Percentiles rank a stretch among this genome's conserved stretches.
phyloP scores from a whole-genome alignment of 2,329 filamentous ascomycete genomes.

The Cyanodermella asteris region DNA sequence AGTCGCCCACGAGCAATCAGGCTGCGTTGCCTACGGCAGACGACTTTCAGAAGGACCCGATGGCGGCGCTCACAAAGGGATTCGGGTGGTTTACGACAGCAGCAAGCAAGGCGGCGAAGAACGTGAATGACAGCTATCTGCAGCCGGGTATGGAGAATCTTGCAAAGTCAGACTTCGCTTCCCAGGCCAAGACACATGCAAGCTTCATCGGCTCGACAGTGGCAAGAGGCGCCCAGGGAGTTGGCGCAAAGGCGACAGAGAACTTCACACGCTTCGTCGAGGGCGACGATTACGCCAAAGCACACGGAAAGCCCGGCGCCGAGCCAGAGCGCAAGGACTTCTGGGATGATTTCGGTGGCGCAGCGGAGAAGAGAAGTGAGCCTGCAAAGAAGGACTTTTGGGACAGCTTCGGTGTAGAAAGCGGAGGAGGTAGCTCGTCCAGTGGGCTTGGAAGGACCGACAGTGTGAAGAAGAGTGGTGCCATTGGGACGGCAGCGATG shows the following conservation, averaged over 20 bases:
- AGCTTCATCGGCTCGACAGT: constrained; percentile 30
- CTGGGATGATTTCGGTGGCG: constrained; percentile 72
- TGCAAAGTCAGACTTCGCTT: constrained; percentile 57
- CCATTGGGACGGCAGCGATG: constrained; percentile 43
- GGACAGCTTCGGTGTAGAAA: too few relatives aligned
- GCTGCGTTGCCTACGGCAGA: constrained; percentile 45
- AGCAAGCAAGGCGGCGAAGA: constrained; percentile 76
- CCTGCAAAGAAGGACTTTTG: constrained; percentile 6
- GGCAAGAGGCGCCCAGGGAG: constrained; percentile 39
- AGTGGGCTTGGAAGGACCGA: constrained; percentile 11
- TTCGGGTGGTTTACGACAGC: constrained; percentile 86
- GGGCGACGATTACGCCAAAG: constrained; percentile 12
- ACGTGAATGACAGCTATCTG: constrained; percentile 74
- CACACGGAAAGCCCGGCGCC: constrained; percentile 18
- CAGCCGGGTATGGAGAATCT: constrained; percentile 85
- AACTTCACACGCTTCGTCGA: constrained; percentile 77
- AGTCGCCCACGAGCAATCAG: constrained; percentile 22
- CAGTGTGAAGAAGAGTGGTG: constrained; percentile 17
- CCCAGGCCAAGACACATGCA: constrained; percentile 39
- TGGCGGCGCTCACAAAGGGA: constrained; percentile 71
- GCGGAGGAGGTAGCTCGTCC: too few relatives aligned
- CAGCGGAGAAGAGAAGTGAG: constrained; percentile 29
- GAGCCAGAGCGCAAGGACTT: constrained; percentile 57
- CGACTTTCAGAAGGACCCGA: constrained; percentile 76
- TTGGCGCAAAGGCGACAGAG: constrained; percentile 54